phyloP scores from a whole-genome alignment of 2,329 filamentous ascomycete species.

The Hypoxylon sp. region DNA sequence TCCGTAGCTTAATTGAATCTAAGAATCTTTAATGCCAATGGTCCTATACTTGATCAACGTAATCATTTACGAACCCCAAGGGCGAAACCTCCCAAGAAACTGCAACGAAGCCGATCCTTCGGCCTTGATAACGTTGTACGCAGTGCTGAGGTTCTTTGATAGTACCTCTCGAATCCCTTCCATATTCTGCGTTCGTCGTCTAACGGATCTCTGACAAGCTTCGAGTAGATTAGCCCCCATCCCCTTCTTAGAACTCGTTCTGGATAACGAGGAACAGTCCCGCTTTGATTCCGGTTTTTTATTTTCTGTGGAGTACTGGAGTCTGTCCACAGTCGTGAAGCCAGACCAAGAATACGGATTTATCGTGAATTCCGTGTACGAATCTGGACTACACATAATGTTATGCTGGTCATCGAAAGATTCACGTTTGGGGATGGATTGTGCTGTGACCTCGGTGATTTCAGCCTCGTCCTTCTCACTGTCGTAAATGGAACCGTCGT shows the following conservation, averaged over 20 bases:
- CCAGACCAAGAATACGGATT: constrained; percentile 33
- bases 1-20: not conserved
- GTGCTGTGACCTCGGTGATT: not conserved
- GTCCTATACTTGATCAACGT: not conserved
- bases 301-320: not conserved
- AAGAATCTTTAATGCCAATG: not conserved
- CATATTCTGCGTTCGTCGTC: constrained; percentile 12
- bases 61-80: not conserved
- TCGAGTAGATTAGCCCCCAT: not conserved
- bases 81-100: constrained; percentile 7
- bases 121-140: constrained; percentile 17
- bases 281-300: not conserved
- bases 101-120: constrained; percentile 27
- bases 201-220: not conserved
- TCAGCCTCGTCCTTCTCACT: constrained; percentile 9
- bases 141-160: constrained; percentile 14
- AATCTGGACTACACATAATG: constrained; percentile 27
- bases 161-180: constrained; percentile 13
- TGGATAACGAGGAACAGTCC: not conserved
- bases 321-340: too few relatives aligned
- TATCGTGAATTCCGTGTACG: constrained; percentile 34
- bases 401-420: not conserved
- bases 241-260: not conserved
- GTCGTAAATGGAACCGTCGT: constrained; percentile 31
- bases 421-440: not conserved